phyloP scores from a whole-genome alignment of 2,329 filamentous ascomycete species.

The Epichloe sp. region DNA sequence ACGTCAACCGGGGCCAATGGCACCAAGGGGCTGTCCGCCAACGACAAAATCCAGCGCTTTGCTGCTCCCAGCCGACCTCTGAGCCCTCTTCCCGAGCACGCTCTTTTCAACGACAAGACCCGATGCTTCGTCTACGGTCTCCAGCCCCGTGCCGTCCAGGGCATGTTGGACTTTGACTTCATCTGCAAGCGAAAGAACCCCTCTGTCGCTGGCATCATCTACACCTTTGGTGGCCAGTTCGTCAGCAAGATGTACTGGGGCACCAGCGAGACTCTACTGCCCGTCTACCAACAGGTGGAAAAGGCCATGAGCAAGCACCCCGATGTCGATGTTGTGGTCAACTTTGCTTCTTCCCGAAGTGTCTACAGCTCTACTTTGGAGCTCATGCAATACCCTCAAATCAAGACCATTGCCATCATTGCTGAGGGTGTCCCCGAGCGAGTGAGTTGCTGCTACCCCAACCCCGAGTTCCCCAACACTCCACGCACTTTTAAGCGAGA shows the following conservation, averaged over 20 bases:
- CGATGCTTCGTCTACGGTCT: conserved; percentile 99
- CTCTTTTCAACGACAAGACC: conserved; percentile 98
- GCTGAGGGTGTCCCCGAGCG: conserved; percentile 98
- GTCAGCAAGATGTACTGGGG: conserved; percentile 99
- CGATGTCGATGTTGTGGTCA: conserved; percentile 95
- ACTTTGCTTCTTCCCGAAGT: conserved; percentile 97
- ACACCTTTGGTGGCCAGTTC: conserved; percentile 99
- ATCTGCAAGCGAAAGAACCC: conserved; percentile 98
- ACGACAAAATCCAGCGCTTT: conserved; percentile 98
- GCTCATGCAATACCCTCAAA: conserved; percentile 91
- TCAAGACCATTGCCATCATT: conserved; percentile 98
- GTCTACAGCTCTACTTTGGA: conserved; percentile 99
- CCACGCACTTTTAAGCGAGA: no score
- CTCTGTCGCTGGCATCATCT: conserved; percentile 98
- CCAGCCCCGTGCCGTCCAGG: conserved; percentile 84
- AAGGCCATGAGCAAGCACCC: conserved; percentile 95
- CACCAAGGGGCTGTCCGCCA: conserved; percentile 54
- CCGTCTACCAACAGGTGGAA: conserved; percentile 87
- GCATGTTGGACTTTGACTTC: conserved; percentile 99
- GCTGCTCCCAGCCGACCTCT: conserved; percentile 80
- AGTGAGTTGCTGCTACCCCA: conserved; percentile 39
- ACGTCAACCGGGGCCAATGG: conserved; percentile 36
- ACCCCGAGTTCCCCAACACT: background rate
- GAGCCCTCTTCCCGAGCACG: conserved; percentile 77
- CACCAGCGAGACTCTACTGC: conserved; percentile 95